A percentile compares a stretch with the other conserved stretches of the same genome.
Evolutionary conservation across 805 yeast species (phyloP).

Genomic region (Priceomyces carsonii): DNA sequence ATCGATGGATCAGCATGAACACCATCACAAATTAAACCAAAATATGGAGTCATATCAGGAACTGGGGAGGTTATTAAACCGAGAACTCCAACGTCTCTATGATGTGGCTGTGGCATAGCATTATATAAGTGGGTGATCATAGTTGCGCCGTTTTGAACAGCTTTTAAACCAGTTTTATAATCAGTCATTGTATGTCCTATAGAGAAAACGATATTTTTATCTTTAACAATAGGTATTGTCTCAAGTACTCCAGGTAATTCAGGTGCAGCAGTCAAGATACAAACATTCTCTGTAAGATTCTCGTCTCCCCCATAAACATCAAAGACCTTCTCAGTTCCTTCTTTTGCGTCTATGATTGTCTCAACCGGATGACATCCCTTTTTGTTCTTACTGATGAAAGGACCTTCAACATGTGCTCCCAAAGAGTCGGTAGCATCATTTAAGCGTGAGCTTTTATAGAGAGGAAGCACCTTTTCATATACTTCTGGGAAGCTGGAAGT

Average conservation of each 20-base stretch:
- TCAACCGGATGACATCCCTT: conserved; percentile 54
- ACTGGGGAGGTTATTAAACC: conserved; percentile 44
- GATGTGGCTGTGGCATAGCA: conserved; percentile 65
- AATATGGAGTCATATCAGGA: conserved; percentile 41
- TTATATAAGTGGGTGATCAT: conserved; percentile 63
- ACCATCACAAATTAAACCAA: conserved; percentile 59
- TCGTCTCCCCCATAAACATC: conserved; percentile 37
- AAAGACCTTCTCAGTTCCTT: conserved; percentile 27
- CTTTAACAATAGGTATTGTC: conserved; percentile 35
- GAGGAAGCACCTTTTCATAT: conserved; percentile 48
- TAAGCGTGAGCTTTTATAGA: conserved; percentile 35
- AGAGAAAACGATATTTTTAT: conserved; percentile 39
- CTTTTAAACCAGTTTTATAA: conserved; percentile 39
- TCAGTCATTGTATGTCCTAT: conserved; percentile 50
- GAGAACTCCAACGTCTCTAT: conserved; percentile 56
- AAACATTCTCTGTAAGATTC: conserved; percentile 34
- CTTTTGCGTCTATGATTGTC: conserved; percentile 41
- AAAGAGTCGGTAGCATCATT: conserved; percentile 41
- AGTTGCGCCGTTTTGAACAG: conserved; percentile 52
- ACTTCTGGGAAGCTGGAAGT: conserved; percentile 52
- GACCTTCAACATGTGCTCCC: conserved; percentile 65
- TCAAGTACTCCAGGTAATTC: conserved; percentile 49
- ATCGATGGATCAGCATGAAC: conserved; percentile 59
- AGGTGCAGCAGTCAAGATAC: conserved; percentile 54
- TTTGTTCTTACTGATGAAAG: conserved; percentile 49